phyloP scores from a whole-genome alignment of 768 basidiomycete species.

The Lyophyllum atratum region DNA sequence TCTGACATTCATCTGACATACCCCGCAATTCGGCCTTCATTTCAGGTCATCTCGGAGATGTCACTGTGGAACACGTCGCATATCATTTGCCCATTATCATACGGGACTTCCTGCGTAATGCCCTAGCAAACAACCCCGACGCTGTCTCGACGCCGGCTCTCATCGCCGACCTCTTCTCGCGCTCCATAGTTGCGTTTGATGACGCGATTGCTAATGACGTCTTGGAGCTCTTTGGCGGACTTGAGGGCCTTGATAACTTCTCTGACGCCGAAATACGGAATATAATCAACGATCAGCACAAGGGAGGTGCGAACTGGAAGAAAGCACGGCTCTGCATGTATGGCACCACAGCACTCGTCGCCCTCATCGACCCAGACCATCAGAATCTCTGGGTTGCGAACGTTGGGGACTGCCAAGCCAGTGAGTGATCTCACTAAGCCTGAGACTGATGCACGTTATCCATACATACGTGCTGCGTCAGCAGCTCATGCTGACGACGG shows the following conservation, averaged over 20 bases:
- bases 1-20: background rate
- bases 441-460: conserved; percentile 1
- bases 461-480: background rate
- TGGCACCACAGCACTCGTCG: conserved; percentile 75
- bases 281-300: conserved; percentile 65
- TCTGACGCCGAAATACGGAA: conserved; percentile 57
- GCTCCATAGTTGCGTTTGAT: conserved; percentile 63
- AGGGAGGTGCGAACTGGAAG: conserved; percentile 59
- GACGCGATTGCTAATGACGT: conserved; percentile 69
- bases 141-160: conserved; percentile 44
- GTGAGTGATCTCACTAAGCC: conserved; percentile 40
- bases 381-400: conserved; percentile 79
- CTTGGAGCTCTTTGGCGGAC: conserved; percentile 59
- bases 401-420: conserved; percentile 78
- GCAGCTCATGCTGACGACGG: background rate
- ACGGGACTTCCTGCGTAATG: conserved; percentile 54
- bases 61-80: conserved; percentile 69
- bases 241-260: conserved; percentile 50
- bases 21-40: conserved; percentile 6
- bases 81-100: conserved; percentile 70
- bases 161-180: conserved; percentile 58
- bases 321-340: conserved; percentile 76
- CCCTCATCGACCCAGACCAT: conserved; percentile 69
- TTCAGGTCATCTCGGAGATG: conserved; percentile 67
- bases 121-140: conserved; percentile 38